Conservation (phyloP, 768 basidiomycete species). For the Leucocoprinus sp. region DNA sequence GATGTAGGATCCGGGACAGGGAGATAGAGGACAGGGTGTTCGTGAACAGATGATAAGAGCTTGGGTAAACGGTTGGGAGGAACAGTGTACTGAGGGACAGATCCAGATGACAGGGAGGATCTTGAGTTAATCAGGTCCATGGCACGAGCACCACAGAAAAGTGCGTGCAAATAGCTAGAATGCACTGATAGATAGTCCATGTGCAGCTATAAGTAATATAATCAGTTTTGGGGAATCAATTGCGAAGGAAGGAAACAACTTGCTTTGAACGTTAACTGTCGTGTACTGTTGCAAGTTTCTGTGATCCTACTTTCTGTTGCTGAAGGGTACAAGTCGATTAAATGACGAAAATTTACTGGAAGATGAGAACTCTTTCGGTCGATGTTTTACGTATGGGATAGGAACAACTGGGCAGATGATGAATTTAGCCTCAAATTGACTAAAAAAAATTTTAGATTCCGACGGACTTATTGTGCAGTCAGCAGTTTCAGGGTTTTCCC, state of each 20-base stretch:
- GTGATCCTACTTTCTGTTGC: slow-evolving; percentile 41
- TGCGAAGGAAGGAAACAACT: slow-evolving; percentile 15
- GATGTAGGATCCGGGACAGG: slow-evolving; percentile 70
- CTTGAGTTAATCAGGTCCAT: slow-evolving; percentile 45
- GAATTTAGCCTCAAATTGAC: neutral
- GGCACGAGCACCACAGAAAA: slow-evolving; percentile 62
- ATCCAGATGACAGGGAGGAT: slow-evolving; percentile 20
- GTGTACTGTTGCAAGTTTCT: slow-evolving; percentile 42
- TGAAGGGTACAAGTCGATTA: slow-evolving; percentile 32
- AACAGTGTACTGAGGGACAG: slow-evolving; percentile 20
- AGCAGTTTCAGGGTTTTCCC: slow-evolving; percentile 68
- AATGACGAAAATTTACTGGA: slow-evolving; percentile 15
- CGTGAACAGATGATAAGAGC: slow-evolving; percentile 54
- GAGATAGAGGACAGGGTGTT: slow-evolving; percentile 64
- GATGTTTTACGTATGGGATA: slow-evolving; percentile 33
- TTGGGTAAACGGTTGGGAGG: slow-evolving; percentile 54
- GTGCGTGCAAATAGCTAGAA: slow-evolving; percentile 60
- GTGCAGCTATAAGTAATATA: slow-evolving; percentile 48
- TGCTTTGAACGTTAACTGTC: slow-evolving; percentile 59
- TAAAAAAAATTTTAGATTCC: neutral
- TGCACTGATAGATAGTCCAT: slow-evolving; percentile 78
- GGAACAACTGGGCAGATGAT: slow-evolving; percentile 35
- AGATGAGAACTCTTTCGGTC: slow-evolving; percentile 24
- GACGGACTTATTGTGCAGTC: slow-evolving; percentile 70
- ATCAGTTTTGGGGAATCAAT: slow-evolving; percentile 3